These are phyloP conservation scores for Closterium sp. DNA, from an alignment of 139 green algal species.

Conservation along the genomic window DNA sequence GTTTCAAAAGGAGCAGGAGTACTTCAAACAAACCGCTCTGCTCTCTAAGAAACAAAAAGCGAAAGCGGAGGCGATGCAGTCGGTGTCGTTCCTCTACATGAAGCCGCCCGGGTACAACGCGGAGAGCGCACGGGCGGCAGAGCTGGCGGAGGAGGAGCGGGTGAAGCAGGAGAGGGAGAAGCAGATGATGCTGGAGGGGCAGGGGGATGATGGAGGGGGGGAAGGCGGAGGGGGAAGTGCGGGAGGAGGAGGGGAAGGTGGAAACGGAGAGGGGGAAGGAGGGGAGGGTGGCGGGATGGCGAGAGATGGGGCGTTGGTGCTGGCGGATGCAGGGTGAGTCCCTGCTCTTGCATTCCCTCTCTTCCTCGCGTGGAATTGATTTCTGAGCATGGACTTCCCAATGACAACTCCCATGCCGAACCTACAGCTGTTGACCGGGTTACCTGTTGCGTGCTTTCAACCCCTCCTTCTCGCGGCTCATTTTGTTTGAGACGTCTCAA, in stretches of 20 bases:
- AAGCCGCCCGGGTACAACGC: constrained; percentile 78
- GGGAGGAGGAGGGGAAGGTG: constrained; percentile 50
- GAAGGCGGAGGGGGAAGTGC: constrained; percentile 10
- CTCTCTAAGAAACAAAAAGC: constrained; percentile 35
- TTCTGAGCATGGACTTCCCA: too few species aligned
- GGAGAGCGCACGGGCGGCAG: constrained; percentile 32
- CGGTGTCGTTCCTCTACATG: constrained; percentile 72
- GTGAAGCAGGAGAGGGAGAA: constrained; percentile 56
- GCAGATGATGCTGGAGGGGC: background rate
- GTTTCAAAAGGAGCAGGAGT: constrained; percentile 68
- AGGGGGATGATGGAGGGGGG: constrained; percentile 30
- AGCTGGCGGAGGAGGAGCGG: constrained; percentile 47
- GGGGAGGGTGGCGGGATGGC: background rate
- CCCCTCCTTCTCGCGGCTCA: too few species aligned
- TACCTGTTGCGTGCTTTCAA: too few species aligned
- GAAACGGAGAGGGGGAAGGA: constrained; percentile 50
- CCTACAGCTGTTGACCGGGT: too few species aligned
- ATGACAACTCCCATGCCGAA: too few species aligned
- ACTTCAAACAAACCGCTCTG: constrained; percentile 51
- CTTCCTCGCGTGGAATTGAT: too few species aligned
- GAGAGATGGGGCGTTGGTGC: background rate
- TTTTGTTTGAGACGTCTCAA: too few species aligned
- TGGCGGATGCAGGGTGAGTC: background rate
- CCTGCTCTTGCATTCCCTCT: background rate
- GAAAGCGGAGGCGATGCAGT: constrained; percentile 52